Evolutionary conservation across 257 asterid genomes (phyloP), one percentile per base, ranked within the genome.

Genomic region (Plantago ovata): DNA sequence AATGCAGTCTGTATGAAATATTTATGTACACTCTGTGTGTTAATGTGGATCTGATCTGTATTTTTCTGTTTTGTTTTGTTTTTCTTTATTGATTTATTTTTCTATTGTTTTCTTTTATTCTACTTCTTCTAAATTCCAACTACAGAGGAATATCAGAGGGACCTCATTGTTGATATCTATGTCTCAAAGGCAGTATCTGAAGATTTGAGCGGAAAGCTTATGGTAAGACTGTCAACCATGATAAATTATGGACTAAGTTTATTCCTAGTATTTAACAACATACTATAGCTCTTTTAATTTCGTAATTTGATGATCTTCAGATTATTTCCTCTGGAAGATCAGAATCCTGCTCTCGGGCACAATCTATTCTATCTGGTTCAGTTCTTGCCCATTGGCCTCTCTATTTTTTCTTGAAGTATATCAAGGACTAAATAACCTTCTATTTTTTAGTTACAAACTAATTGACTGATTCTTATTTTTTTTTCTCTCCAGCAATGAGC

Each of bases 281-380:
- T 53, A 47, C 53, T 60, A 56, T 21, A 48, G 50, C 41, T 18
- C 58, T 61, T 60, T 60, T 65, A 59, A 58, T 69, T 74, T 63
- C 58, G 64, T 65, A 57, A 69, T 71, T 65, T 54, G 48, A 69
- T 67, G 51, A 67, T 67, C 43, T 64, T 68, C 83, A 92, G 98
- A 76, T 85, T 51, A 67, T 85, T 62, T 81, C 95, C 63, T 88
- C 96, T 38, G 96, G 98, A 74, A 72, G 71, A 65, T 64, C 76
- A 16, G 94, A 77, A 54, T 84, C 90, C 66, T 77, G 53, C 53
- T 79, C 84, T 33, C 72, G 74, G 69, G 95, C 93, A 52, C 69
- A 76, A 42, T 85, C 96, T 54, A 69, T 88, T 65, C 94, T 92
- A 67, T 82, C 95, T 56, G 95, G 98, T 92, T 66, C 70, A 61